A percentile compares a stretch with the other conserved stretches of the same genome.
Evolutionary conservation across 1,284 basidiomycete species (phyloP).

Genomic region (Cutaneotrichosporon spelunceum): DNA sequence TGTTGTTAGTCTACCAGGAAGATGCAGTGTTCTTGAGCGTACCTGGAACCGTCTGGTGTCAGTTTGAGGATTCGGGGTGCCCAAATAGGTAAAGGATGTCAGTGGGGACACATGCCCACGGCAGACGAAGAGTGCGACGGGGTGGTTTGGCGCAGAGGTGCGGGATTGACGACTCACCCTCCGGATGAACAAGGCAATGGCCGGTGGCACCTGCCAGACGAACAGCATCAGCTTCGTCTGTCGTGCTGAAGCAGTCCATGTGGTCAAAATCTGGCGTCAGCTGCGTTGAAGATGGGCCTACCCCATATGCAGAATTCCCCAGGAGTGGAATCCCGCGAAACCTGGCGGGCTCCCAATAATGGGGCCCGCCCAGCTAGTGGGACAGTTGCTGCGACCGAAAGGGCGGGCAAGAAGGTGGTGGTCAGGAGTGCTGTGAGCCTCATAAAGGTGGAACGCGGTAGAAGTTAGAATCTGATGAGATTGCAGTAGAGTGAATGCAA

Average conservation of each 20-base stretch:
- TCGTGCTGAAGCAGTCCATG: not conserved
- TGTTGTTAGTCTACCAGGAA: conserved; percentile 11
- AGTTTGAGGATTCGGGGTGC: not conserved
- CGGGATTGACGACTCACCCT: not conserved
- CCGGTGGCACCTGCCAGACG: not conserved
- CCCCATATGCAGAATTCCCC: not conserved
- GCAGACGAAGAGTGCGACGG: not conserved
- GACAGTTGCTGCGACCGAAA: not conserved
- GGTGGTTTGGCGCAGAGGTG: too few species aligned
- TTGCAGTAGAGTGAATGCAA: not conserved
- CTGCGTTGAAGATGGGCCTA: not conserved
- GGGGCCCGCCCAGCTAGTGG: not conserved
- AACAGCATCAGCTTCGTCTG: not conserved
- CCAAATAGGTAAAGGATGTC: not conserved
- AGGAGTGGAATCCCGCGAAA: not conserved
- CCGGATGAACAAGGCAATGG: not conserved
- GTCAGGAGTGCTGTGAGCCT: not conserved
- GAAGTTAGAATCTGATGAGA: not conserved
- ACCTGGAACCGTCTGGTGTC: not conserved
- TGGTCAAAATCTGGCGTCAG: not conserved
- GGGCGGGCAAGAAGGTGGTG: not conserved
- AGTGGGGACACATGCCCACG: not conserved
- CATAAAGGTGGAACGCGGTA: not conserved
- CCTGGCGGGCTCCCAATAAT: not conserved
- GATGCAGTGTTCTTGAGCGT: not conserved